Evolutionary conservation across 192 early-diverging fungal species (phyloP).

Genomic region (Coemansia sp.): DNA sequence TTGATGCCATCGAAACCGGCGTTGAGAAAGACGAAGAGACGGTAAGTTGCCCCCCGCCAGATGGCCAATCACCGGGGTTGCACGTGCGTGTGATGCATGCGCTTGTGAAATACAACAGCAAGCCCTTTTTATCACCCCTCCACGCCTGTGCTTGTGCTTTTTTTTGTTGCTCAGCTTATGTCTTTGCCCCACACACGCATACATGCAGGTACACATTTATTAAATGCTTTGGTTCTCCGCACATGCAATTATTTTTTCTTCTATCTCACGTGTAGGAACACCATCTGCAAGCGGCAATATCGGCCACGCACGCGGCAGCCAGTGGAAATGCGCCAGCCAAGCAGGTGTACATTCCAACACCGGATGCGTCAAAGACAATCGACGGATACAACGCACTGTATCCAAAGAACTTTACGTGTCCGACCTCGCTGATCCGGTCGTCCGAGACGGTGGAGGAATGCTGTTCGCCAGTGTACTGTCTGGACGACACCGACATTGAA

Average conservation of each 20-base stretch:
- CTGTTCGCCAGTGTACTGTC: conserved; percentile 83
- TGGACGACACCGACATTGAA: conserved; percentile 81
- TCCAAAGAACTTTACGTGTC: conserved; percentile 64
- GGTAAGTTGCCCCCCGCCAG: conserved; percentile 34
- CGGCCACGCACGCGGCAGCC: conserved; percentile 68
- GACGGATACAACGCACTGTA: conserved; percentile 74
- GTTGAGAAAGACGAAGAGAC: conserved; percentile 97
- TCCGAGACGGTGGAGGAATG: conserved; percentile 85
- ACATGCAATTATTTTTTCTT: not conserved
- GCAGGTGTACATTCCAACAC: conserved; percentile 85
- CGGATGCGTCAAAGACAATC: conserved; percentile 78
- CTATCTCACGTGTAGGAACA: conserved; percentile 66
- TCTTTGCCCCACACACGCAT: not conserved
- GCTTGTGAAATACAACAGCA: not conserved
- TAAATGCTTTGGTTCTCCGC: not conserved
- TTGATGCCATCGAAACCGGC: conserved; percentile 73
- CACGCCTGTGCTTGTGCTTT: not conserved
- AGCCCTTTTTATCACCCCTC: not conserved
- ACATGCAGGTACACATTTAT: not conserved
- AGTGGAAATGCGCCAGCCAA: conserved; percentile 58
- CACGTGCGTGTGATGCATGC: conserved; percentile 12
- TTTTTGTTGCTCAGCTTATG: conserved; percentile 12
- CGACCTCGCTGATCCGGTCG: conserved; percentile 81
- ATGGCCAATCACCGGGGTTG: conserved; percentile 9
- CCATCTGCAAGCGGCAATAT: conserved; percentile 91